Percentiles rank a stretch among this genome's conserved stretches.
These are phyloP conservation scores for Xerocomus potaroensis DNA, from an alignment of 768 basidiomycete species.

Conservation along the genomic window DNA sequence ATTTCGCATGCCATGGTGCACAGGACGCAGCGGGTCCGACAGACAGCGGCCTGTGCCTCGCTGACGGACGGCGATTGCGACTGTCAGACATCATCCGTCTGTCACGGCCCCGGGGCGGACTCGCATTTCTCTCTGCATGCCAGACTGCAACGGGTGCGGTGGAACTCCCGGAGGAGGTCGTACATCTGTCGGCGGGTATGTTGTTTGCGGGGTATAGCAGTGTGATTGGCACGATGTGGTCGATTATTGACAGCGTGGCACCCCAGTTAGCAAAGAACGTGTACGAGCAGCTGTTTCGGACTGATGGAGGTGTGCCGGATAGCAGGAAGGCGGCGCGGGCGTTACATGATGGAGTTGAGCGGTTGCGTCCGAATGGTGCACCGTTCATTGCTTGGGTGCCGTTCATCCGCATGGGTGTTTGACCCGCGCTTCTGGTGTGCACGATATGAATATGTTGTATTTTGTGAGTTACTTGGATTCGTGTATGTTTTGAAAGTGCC, in stretches of 20 bases:
- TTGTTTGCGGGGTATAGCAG: slow-evolving; percentile 26
- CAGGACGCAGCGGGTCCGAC: neutral
- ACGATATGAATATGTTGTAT: no score
- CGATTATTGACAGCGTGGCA: slow-evolving; percentile 34
- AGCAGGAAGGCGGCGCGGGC: neutral
- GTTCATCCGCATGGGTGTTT: neutral
- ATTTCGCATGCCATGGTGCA: neutral
- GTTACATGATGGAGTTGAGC: neutral
- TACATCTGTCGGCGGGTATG: slow-evolving; percentile 42
- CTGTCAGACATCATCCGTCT: neutral
- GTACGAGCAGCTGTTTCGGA: slow-evolving; percentile 18
- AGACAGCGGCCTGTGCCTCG: neutral
- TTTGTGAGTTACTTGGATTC: no score
- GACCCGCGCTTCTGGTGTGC: neutral
- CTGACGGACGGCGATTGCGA: neutral
- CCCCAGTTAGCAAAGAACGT: slow-evolving; percentile 31
- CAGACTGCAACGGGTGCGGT: neutral
- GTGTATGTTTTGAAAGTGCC: no score
- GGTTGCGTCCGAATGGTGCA: neutral
- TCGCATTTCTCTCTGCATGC: neutral
- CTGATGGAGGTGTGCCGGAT: neutral
- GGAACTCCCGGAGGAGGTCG: slow-evolving; percentile 30
- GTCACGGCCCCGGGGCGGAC: neutral
- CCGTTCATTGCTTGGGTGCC: slow-evolving; percentile 1
- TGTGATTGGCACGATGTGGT: slow-evolving; percentile 44